These are phyloP conservation scores for Macadamia tetraphylla DNA, from an alignment of 164 flowering plant species.

Conservation along the genomic window DNA sequence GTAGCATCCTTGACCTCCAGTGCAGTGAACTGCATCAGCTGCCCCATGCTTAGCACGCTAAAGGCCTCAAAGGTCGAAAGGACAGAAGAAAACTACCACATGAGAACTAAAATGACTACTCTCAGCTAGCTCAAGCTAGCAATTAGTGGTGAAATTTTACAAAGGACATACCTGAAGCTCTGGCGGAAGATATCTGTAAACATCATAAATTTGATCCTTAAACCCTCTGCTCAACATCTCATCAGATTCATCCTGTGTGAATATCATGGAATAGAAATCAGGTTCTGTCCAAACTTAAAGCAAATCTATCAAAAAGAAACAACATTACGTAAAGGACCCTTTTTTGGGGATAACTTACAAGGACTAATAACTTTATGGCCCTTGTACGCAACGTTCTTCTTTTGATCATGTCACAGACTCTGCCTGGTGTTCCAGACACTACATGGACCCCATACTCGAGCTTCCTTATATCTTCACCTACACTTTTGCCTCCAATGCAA, in stretches of 20 bases:
- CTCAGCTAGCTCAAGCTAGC: background rate
- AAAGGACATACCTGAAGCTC: conserved; percentile 70
- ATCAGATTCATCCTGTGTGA: conserved; percentile 88
- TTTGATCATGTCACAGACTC: conserved; percentile 99
- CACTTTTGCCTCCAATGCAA: conserved; percentile 93
- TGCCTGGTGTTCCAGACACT: conserved; percentile 99
- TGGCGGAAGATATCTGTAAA: conserved; percentile 94
- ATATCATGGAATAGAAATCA: background rate
- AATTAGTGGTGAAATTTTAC: background rate
- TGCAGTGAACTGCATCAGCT: too few species aligned
- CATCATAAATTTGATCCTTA: conserved; percentile 97
- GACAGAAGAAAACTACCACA: too few species aligned
- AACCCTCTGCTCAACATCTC: conserved; percentile 99
- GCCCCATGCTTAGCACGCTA: too few species aligned
- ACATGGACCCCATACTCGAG: conserved; percentile 93
- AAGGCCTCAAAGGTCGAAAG: too few species aligned
- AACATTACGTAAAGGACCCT: background rate
- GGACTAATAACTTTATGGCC: conserved; percentile 75
- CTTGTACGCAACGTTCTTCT: conserved; percentile 87
- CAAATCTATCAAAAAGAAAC: background rate
- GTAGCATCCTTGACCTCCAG: too few species aligned
- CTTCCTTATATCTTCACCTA: conserved; percentile 90
- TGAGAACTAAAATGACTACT: too few species aligned
- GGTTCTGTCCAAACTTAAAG: background rate
- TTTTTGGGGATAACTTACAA: conserved; percentile 42